Conservation (phyloP, 73 alveolate genomes). For the Symbiodinium natans region DNA sequence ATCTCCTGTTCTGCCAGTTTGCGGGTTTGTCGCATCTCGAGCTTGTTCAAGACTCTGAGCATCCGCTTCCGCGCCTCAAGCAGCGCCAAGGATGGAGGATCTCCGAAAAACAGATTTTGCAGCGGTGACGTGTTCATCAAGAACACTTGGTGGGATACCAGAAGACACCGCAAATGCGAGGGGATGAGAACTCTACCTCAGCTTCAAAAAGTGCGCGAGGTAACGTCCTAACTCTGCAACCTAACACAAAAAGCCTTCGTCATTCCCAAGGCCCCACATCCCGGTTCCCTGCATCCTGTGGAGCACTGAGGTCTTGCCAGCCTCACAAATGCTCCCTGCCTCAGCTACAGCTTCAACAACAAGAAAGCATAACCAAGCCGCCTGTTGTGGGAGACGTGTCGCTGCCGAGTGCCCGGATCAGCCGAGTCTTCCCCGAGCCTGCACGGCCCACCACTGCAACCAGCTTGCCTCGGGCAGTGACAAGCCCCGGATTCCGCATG, state of each 20-base stretch:
- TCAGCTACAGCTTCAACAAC: no score
- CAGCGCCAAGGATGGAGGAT: constrained; percentile 8
- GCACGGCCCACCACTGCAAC: constrained; percentile 31
- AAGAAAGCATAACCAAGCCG: no score
- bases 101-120: constrained; percentile 65
- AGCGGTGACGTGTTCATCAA: constrained; percentile 53
- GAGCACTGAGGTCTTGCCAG: no score
- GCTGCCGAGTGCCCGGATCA: constrained; percentile 4
- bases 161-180: constrained; percentile 26
- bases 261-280: neutral
- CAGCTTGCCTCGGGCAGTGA: neutral
- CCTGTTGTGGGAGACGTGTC: neutral
- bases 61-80: constrained; percentile 39
- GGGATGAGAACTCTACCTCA: constrained; percentile 15
- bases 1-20: constrained; percentile 44
- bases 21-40: constrained; percentile 32
- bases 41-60: constrained; percentile 64
- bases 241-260: neutral
- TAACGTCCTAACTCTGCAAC: neutral
- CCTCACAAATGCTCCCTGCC: no score
- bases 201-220: neutral
- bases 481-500: neutral
- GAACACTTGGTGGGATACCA: constrained; percentile 51
- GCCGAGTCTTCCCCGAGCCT: constrained; percentile 47
- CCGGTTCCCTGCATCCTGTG: neutral